A percentile compares a stretch with the other conserved stretches of the same genome.
Conservation (phyloP, 805 yeast genomes). For the Candida broadrunensis region DNA sequence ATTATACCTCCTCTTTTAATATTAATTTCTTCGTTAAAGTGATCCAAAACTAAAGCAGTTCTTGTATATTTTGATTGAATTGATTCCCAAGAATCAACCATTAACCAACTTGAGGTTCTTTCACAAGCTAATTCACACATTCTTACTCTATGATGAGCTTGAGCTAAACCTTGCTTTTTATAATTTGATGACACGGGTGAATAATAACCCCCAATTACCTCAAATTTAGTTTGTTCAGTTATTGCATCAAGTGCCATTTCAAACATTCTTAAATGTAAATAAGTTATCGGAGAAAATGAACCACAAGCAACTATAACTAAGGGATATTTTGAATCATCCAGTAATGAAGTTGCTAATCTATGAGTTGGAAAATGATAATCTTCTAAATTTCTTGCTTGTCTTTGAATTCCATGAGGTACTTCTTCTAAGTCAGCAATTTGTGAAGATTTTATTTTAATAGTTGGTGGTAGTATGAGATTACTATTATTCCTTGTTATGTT, state of each 20-base stretch:
- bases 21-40: slow-evolving; percentile 93
- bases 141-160: slow-evolving; percentile 84
- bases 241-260: slow-evolving; percentile 98
- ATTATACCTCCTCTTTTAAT: slow-evolving; percentile 82
- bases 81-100: slow-evolving; percentile 99
- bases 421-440: slow-evolving; percentile 95
- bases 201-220: slow-evolving; percentile 94
- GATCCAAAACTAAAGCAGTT: slow-evolving; percentile 93
- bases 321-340: slow-evolving; percentile 79
- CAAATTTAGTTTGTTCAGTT: slow-evolving; percentile 87
- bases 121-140: slow-evolving; percentile 99
- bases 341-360: slow-evolving; percentile 65
- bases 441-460: slow-evolving; percentile 45
- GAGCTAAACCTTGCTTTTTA: slow-evolving; percentile 89
- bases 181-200: slow-evolving; percentile 94
- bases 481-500: neutral
- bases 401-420: slow-evolving; percentile 88
- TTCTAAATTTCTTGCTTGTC: slow-evolving; percentile 74
- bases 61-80: slow-evolving; percentile 87
- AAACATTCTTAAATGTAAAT: slow-evolving; percentile 92
- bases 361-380: slow-evolving; percentile 85
- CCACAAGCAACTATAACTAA: slow-evolving; percentile 97
- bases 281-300: slow-evolving; percentile 93
- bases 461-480: slow-evolving; percentile 28
- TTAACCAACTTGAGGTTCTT: slow-evolving; percentile 92